Evolutionary conservation across 768 basidiomycete genomes (phyloP), one percentile per base, ranked within the genome.

Genomic region (Trametes cubensis): DNA sequence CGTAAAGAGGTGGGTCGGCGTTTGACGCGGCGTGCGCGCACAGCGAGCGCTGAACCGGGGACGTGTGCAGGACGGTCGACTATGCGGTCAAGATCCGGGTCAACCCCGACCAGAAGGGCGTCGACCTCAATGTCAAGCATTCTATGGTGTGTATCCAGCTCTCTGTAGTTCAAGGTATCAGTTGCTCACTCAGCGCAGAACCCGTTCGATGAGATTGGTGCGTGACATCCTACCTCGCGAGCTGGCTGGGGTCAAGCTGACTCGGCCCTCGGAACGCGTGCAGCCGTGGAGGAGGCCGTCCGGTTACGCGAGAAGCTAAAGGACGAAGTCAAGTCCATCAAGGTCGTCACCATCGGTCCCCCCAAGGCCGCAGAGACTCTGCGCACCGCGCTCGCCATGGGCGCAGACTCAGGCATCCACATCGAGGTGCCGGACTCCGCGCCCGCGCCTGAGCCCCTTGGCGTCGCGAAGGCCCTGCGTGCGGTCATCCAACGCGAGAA

Each of bases 21-120:
- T 7, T 13, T 6, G 5, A 17, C 28, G 23, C 34, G 17, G 3
- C 6, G 42, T 6, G 2, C 30, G 10, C 38, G 14, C 50, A 20
- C 47, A 23, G 40, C 39, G 13, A 42, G 21, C 26, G 54, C 26
- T 53, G 25, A 65, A 20, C 26, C 40, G 64, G 34, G 60, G 14
- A 30, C 21, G 40, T 40, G n/a, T 56, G 54, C 64, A 97, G 93
- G 65, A 88, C 92, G 54, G 90, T 99, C 54, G 97, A 98, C 79
- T 99, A 92, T 86, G 90, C 94, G 4, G 94, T 96, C 77, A 98
- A 98, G 82, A 97, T 99, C 78, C 91, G 96, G 54, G 94, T 99
- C 52, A 96, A 96, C 73, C 85, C 94, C 6, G 87, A 90, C 66
- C 94, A 97, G 72, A 97, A 94, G 39, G 97, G 95, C 15, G 86